These are phyloP conservation scores for Nadsonia commutata DNA, from an alignment of 1,139 yeast species.

Conservation along the genomic window DNA sequence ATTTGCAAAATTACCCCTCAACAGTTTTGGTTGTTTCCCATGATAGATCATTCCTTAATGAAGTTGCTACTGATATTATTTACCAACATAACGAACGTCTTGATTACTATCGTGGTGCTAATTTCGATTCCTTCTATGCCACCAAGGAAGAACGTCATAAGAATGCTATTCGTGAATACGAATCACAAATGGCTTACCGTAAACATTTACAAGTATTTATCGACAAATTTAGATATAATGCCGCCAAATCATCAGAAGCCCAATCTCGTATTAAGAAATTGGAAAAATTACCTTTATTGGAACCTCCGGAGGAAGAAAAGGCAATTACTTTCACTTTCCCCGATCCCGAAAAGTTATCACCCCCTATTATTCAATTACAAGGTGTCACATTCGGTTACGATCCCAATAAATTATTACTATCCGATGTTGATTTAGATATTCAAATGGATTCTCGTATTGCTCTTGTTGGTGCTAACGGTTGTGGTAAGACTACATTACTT, in stretches of 20 bases:
- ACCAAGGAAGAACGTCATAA: slow-evolving; percentile 93
- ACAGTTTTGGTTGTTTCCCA: slow-evolving; percentile 94
- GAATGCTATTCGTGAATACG: slow-evolving; percentile 87
- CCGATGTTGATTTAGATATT: slow-evolving; percentile 74
- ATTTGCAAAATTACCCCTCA: slow-evolving; percentile 76
- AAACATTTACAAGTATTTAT: slow-evolving; percentile 86
- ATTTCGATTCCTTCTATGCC: slow-evolving; percentile 82
- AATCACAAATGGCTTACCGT: slow-evolving; percentile 91
- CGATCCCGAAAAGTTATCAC: slow-evolving; percentile 83
- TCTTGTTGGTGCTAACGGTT: slow-evolving; percentile 96
- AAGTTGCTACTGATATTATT: slow-evolving; percentile 94
- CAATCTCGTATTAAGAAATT: slow-evolving; percentile 93
- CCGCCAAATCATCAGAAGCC: slow-evolving; percentile 94
- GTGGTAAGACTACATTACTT: slow-evolving; percentile 92
- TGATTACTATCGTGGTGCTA: slow-evolving; percentile 89
- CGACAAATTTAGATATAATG: slow-evolving; percentile 93
- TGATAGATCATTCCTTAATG: slow-evolving; percentile 92
- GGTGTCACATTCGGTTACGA: slow-evolving; percentile 77
- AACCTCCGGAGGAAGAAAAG: slow-evolving; percentile 90
- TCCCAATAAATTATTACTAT: slow-evolving; percentile 44
- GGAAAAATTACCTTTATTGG: slow-evolving; percentile 83
- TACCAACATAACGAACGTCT: slow-evolving; percentile 95
- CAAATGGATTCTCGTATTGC: slow-evolving; percentile 93
- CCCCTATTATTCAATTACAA: slow-evolving; percentile 84
- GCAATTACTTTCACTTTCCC: slow-evolving; percentile 80